Evolutionary conservation across 2,329 filamentous ascomycete species (phyloP), one percentile per base, ranked within the genome.

Genomic region (Stagonosporopsis chrysanthemi): DNA sequence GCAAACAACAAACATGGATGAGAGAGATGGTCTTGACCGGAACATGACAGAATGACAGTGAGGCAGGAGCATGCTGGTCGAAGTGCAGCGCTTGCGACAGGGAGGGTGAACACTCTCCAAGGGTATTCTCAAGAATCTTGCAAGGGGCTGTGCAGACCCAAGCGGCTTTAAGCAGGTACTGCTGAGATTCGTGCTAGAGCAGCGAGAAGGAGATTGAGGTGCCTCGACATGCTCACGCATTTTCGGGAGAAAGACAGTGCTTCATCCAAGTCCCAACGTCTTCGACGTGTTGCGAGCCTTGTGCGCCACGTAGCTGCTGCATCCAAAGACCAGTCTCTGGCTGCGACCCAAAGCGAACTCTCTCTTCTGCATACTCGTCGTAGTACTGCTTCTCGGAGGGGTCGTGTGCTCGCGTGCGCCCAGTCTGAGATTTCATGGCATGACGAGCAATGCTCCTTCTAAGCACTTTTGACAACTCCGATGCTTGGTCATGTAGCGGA

Each of bases 401-500:
- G 46, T 74, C 68, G 19, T 67, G 61, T 59, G 67, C 70, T 6
- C 64, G 56, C 14, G 55, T 55, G 6, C 72, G 65, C 2, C 66
- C 67, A 31, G 65, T 60, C 33, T 67, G 64, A 6, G 54, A 41
- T 26, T 69, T 73, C 14, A 74, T 58, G 0, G 50, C 63, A 6
- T 75, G 68, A 8, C 78, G 70, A 3, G 74, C 69, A 38, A 80
- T 66, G 49, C 76, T 80, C 23, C 77, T 73, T 33, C 71, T 71
- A 4, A 82, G 55, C 38, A 75, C 60, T 36, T 73, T 73, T 0
- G 72, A 67, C 8, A 83, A 60, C 50, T 83, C 81, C 1, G 69
- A 61, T 1, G 73, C 69, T 61, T 81, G 80, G 19, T 77, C 77
- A 1, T 64, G 60, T 0, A 83, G 67, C 1, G 75, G 71, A 29